Conservation (phyloP, 164 flowering plant species). For the Vitis cinerea region DNA sequence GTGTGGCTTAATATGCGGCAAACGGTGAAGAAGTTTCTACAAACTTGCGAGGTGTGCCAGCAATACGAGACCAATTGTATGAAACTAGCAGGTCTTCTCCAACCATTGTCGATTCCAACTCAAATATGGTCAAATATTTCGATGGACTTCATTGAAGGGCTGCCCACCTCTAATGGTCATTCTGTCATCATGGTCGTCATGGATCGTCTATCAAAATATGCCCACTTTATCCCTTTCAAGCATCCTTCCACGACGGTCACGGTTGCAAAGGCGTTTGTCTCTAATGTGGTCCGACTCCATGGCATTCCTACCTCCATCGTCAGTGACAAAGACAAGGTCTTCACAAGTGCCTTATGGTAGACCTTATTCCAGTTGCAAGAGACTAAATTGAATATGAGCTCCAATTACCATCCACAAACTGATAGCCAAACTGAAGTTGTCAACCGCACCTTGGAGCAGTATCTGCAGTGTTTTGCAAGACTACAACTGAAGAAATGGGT, state of each 20-base stretch:
- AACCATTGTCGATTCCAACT: not conserved
- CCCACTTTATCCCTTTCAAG: no score
- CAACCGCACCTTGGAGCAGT: no score
- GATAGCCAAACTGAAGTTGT: no score
- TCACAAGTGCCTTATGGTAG: not conserved
- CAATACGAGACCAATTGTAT: not conserved
- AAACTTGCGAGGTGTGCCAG: not conserved
- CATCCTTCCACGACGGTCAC: no score
- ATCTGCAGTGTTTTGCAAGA: no score
- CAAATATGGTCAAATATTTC: not conserved
- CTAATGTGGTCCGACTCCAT: no score
- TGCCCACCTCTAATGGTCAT: not conserved
- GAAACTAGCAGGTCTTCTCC: not conserved
- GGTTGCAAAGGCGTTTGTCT: no score
- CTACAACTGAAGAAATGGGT: no score
- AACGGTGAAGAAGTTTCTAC: not conserved
- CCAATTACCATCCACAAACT: no score
- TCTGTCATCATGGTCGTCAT: not conserved
- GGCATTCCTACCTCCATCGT: no score
- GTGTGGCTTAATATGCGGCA: not conserved
- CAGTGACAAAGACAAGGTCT: no score
- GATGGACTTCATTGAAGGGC: not conserved
- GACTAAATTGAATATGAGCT: not conserved
- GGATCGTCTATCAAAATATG: no score
- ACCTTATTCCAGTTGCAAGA: not conserved